Evolutionary conservation across 192 early-diverging fungal genomes (phyloP), one percentile per base, ranked within the genome.

Genomic region (Podila minutissima): DNA sequence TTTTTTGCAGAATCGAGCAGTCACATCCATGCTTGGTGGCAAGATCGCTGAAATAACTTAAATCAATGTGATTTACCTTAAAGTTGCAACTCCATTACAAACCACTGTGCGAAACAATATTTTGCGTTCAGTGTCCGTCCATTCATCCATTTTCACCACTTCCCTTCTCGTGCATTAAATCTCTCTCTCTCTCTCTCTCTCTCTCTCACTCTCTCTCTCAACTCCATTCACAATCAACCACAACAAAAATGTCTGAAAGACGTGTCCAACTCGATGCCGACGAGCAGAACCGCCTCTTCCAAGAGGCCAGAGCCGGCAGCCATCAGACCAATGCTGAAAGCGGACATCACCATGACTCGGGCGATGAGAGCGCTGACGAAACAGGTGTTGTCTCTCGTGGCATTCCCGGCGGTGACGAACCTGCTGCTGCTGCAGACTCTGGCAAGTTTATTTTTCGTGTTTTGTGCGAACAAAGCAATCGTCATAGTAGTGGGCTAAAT

Each of bases 341-440:
- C 19, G 59, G 29, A 17, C 66, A 58, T 22, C 19, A n/a, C 68
- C 19, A 61, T n/a, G 77, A 81, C 62, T 81, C 77, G 6, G 71
- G 71, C 9, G 67, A 81, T 71, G 77, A 81, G 22, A 81, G 77
- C 49, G 50, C 35, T 22, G 71, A 73, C 1, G 77, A 81, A 10
- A 67, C n/a, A 48, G 77, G 77, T 15, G 77, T 60, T 13, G 71
- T 81, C 31, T 59, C 64, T 13, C 77, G 77, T 33, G 77, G 77
- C 24, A 73, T 81, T 29, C 77, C 77, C 48, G 77, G 75, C 33
- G 77, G 75, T 26, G 75, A 73, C n/a, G 71, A 72, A 48, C 71
- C 70, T 13, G 48, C 67, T 26, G 38, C 65, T 3, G 66, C 70
- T 0, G 57, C 62, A 7, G 51, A 46, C 31, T 71, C 70, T 69